These are phyloP conservation scores for Colletotrichum sp. DNA, from an alignment of 2,329 filamentous ascomycete species.

Conservation along the genomic window DNA sequence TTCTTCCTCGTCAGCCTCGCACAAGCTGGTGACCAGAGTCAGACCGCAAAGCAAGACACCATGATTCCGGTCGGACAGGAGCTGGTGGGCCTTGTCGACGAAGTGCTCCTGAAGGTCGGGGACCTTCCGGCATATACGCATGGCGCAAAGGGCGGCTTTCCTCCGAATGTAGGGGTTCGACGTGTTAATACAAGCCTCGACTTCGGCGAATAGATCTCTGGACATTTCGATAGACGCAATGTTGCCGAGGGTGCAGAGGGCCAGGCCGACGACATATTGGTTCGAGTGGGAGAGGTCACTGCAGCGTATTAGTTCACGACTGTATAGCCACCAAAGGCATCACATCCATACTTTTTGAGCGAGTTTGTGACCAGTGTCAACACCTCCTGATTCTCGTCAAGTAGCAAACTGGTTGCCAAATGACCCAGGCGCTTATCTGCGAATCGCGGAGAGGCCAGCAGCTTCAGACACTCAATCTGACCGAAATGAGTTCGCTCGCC, in stretches of 20 bases:
- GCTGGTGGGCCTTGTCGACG: conserved; percentile 86
- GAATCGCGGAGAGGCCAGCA: conserved; percentile 94
- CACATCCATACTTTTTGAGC: conserved; percentile 78
- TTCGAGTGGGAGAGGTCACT: conserved; percentile 97
- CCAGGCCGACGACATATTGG: conserved; percentile 96
- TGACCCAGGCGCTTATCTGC: conserved; percentile 97
- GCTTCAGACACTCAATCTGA: conserved; percentile 98
- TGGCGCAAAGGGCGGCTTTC: conserved; percentile 97
- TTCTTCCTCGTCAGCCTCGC: conserved; percentile 92
- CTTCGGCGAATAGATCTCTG: conserved; percentile 92
- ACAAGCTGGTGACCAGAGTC: conserved; percentile 89
- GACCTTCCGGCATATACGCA: conserved; percentile 98
- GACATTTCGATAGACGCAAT: conserved; percentile 99
- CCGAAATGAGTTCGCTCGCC: conserved; percentile 98
- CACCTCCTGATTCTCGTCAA: conserved; percentile 99
- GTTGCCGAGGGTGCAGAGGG: conserved; percentile 94
- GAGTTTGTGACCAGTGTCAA: conserved; percentile 97
- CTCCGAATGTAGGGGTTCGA: conserved; percentile 98
- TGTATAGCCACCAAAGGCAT: too few species aligned
- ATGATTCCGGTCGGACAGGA: conserved; percentile 93
- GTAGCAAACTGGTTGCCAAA: conserved; percentile 90
- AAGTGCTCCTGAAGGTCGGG: conserved; percentile 98
- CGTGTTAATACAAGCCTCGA: conserved; percentile 89
- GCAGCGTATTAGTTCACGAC: conserved; percentile 34
- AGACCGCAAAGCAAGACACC: conserved; percentile 92